A percentile compares a stretch with the other conserved stretches of the same genome.
Evolutionary conservation across 192 early-diverging fungal species (phyloP).

Genomic region (Lobosporangium transversale): DNA sequence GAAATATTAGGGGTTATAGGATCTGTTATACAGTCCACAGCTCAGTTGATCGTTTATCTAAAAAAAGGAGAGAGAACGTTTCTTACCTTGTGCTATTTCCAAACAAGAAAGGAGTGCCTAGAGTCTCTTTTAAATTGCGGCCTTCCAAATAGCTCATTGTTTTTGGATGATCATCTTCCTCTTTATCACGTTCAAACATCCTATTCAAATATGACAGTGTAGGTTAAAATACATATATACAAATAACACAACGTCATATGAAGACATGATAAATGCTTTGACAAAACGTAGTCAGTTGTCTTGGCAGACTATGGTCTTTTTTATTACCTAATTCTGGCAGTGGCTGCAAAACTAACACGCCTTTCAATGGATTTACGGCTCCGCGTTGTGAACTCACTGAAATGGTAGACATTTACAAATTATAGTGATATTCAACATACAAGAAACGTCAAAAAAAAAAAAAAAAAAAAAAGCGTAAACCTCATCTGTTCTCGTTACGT

Average conservation of each 20-base stretch:
- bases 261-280: background rate
- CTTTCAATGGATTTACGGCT: conserved; percentile 34
- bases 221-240: no score
- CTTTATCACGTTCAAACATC: conserved; percentile 51
- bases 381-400: conserved; percentile 33
- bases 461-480: no score
- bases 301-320: background rate
- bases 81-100: conserved; percentile 13
- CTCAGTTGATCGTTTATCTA: no score
- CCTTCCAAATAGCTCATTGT: conserved; percentile 48
- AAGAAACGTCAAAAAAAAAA: background rate
- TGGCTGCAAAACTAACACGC: conserved; percentile 51
- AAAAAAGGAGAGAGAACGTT: no score
- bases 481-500: no score
- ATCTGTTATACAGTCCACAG: no score
- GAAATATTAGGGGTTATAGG: no score
- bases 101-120: conserved; percentile 19
- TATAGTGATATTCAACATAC: background rate
- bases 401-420: background rate
- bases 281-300: background rate
- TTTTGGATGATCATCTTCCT: conserved; percentile 42
- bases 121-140: background rate
- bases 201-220: no score
- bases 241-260: background rate
- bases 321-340: conserved; percentile 44